Conservation (phyloP, 2,329 filamentous ascomycete species). For the Diplocarpon mali region DNA sequence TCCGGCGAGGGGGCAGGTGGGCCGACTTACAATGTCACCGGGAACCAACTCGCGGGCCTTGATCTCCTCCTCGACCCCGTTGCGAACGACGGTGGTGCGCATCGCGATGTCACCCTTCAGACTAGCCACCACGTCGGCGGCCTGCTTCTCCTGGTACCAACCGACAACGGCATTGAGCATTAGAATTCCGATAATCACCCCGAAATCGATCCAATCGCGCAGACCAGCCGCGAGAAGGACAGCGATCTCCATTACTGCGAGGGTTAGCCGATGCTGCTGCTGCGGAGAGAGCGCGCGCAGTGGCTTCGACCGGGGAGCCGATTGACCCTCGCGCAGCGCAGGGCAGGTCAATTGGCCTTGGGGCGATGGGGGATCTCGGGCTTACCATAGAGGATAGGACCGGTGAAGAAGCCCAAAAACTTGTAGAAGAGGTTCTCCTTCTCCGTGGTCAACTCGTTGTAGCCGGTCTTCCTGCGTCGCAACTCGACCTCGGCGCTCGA, state of each 20-base stretch:
- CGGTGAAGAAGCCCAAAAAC: constrained; percentile 65
- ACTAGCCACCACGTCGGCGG: constrained; percentile 62
- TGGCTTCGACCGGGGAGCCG: too few species aligned
- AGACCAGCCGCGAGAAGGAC: constrained; percentile 64
- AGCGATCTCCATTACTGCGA: constrained; percentile 63
- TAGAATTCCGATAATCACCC: constrained; percentile 67
- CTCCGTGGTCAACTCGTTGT: constrained; percentile 62
- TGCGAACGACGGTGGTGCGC: constrained; percentile 56
- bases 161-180: constrained; percentile 65
- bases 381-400: constrained; percentile 67
- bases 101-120: constrained; percentile 72
- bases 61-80: constrained; percentile 57
- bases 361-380: not conserved
- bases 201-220: constrained; percentile 65
- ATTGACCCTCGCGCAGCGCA: not conserved
- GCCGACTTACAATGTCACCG: constrained; percentile 56
- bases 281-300: too few species aligned
- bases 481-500: constrained; percentile 45
- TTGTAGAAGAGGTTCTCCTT: constrained; percentile 67
- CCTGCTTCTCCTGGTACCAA: constrained; percentile 76
- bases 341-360: too few species aligned
- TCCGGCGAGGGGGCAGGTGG: too few species aligned
- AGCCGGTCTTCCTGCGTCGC: constrained; percentile 55
- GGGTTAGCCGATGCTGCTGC: constrained; percentile 1
- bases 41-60: constrained; percentile 65